Percentiles rank a stretch among this genome's conserved stretches.
Conservation (phyloP, 768 basidiomycete genomes). For the Calocera cornea region DNA sequence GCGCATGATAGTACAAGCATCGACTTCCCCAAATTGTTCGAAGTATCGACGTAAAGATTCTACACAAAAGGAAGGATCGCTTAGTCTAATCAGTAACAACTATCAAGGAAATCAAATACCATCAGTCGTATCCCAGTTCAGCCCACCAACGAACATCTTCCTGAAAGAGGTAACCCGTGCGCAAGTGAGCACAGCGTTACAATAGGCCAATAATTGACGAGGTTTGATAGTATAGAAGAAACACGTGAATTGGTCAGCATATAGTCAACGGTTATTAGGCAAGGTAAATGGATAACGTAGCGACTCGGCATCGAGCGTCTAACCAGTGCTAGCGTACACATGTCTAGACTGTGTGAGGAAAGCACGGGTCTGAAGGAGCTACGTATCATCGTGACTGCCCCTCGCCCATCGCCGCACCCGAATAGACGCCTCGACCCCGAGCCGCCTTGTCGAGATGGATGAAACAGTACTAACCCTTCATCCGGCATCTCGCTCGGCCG, state of each 20-base stretch:
- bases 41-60: constrained; percentile 78
- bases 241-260: not conserved
- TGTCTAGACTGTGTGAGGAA: not conserved
- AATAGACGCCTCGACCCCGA: not conserved
- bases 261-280: not conserved
- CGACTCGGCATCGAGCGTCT: not conserved
- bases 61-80: constrained; percentile 24
- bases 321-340: not conserved
- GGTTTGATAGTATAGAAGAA: not conserved
- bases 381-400: not conserved
- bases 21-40: constrained; percentile 89
- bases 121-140: constrained; percentile 99
- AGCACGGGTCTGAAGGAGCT: not conserved
- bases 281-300: not conserved
- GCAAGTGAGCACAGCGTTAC: not conserved
- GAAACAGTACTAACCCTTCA: not conserved
- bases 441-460: not conserved
- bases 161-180: constrained; percentile 33
- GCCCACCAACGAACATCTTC: constrained; percentile 99
- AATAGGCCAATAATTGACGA: not conserved
- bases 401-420: not conserved
- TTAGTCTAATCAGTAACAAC: constrained; percentile 11
- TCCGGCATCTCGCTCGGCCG: constrained; percentile 4
- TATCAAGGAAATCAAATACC: constrained; percentile 40
- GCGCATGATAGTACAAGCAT: constrained; percentile 97